These are phyloP conservation scores for Acorus calamus DNA, from an alignment of 106 monocot genomes.

Conservation along the genomic window DNA sequence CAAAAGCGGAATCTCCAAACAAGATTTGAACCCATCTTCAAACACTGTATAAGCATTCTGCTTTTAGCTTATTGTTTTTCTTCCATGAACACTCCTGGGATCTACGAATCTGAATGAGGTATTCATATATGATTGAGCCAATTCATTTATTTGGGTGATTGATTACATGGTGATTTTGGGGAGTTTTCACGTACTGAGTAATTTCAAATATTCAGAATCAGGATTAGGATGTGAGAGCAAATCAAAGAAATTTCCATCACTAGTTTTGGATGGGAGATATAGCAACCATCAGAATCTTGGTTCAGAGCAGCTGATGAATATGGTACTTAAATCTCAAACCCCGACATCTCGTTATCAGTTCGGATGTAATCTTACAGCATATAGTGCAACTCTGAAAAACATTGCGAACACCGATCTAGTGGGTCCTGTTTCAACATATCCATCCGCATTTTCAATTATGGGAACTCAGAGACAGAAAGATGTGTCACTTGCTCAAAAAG, in stretches of 20 bases:
- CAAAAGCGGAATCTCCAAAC: no score
- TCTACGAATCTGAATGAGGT: no score
- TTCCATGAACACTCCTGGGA: no score
- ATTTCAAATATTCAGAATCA: neutral
- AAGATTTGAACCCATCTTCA: no score
- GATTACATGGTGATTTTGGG: no score
- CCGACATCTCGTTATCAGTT: constrained; percentile 11
- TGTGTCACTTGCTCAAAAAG: neutral
- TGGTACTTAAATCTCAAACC: constrained; percentile 23
- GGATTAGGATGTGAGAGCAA: constrained; percentile 26
- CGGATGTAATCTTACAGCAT: constrained; percentile 35
- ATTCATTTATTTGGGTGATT: neutral
- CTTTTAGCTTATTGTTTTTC: no score
- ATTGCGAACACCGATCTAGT: constrained; percentile 13
- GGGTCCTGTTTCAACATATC: constrained; percentile 8
- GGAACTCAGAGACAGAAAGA: constrained; percentile 7
- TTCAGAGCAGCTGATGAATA: constrained; percentile 30
- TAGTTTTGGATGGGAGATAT: constrained; percentile 18
- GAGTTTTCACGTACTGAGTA: no score
- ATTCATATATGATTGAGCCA: no score
- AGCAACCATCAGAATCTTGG: constrained; percentile 14
- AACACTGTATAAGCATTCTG: no score
- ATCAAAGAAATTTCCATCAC: constrained; percentile 13
- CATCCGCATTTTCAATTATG: constrained; percentile 5
- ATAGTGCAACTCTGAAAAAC: constrained; percentile 42